phyloP scores from a whole-genome alignment of 139 green algal species.

The Tetradesmus obliquus region DNA sequence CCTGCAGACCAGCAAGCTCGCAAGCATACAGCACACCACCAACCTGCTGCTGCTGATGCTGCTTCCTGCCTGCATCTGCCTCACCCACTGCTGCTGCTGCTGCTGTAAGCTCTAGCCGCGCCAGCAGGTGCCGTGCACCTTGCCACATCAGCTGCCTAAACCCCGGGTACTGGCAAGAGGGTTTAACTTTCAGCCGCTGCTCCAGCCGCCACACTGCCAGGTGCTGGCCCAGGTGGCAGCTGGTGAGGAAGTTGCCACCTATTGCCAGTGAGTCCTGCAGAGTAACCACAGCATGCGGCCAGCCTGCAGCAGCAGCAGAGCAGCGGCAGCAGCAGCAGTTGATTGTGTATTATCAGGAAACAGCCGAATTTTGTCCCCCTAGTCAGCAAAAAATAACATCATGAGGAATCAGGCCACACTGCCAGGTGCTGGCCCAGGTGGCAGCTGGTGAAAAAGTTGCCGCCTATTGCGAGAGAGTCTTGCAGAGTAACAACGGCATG shows the following conservation, averaged over 20 bases:
- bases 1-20: slow-evolving; percentile 13
- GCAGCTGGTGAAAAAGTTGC: slow-evolving; percentile 11
- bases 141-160: slow-evolving; percentile 31
- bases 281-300: slow-evolving; percentile 37
- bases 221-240: background rate
- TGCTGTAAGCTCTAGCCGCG: background rate
- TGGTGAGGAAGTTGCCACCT: slow-evolving; percentile 33
- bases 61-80: background rate
- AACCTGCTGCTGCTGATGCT: background rate
- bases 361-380: background rate
- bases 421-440: background rate
- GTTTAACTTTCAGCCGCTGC: slow-evolving; percentile 10
- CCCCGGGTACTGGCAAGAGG: slow-evolving; percentile 23
- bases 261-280: slow-evolving; percentile 19
- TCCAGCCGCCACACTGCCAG: slow-evolving; percentile 18
- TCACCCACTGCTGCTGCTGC: background rate
- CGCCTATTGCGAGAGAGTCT: background rate
- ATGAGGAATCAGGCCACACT: background rate
- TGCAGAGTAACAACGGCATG: slow-evolving; percentile 12
- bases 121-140: background rate
- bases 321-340: background rate
- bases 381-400: too few relatives aligned
- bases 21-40: slow-evolving; percentile 16
- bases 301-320: slow-evolving; percentile 1
- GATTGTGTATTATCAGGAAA: background rate